These are phyloP conservation scores for Xanthoparmelia taractica DNA, from an alignment of 495 filamentous ascomycete species.

Conservation along the genomic window DNA sequence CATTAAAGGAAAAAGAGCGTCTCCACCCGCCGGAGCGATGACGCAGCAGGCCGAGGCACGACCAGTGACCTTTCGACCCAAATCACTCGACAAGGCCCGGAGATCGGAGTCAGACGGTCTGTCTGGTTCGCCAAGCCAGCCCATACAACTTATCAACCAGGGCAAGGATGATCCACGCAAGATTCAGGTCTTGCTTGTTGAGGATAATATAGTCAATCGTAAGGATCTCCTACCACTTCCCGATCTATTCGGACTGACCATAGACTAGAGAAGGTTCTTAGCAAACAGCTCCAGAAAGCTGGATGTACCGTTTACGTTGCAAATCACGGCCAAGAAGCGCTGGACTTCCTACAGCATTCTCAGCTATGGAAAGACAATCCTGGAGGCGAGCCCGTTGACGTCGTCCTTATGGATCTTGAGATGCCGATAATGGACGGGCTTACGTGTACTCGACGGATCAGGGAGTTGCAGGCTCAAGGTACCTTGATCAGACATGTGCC, in stretches of 20 bases:
- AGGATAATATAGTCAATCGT: conserved; percentile 4
- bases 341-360: conserved; percentile 13
- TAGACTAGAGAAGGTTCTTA: not conserved
- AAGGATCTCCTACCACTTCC: not conserved
- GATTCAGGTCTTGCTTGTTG: not conserved
- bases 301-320: not conserved
- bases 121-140: not conserved
- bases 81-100: not conserved
- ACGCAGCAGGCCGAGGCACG: not conserved
- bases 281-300: not conserved
- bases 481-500: conserved; percentile 52
- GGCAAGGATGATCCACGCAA: conserved; percentile 25
- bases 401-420: conserved; percentile 76
- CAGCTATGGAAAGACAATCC: conserved; percentile 17
- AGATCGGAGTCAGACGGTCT: not conserved
- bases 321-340: not conserved
- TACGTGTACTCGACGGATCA: conserved; percentile 57
- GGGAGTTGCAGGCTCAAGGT: conserved; percentile 49
- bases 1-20: not conserved
- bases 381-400: conserved; percentile 40
- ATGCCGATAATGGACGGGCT: conserved; percentile 81
- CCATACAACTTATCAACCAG: conserved; percentile 22
- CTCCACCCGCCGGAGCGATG: not conserved
- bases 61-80: not conserved
- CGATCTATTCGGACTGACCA: not conserved